Evolutionary conservation across 305 asterid species (phyloP), one percentile per base, ranked within the genome.

Genomic region (Solanum hybrid): DNA sequence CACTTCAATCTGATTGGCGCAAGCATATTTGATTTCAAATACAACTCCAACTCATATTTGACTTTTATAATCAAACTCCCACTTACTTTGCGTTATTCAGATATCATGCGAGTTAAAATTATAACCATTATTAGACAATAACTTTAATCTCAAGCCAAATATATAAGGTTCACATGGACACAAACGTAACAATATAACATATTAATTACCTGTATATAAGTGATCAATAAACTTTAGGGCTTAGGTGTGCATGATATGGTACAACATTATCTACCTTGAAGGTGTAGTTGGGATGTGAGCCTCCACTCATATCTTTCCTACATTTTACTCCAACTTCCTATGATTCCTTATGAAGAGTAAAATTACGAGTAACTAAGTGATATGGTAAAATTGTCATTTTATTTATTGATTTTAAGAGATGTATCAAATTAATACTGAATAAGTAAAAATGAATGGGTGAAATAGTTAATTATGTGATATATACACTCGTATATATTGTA

Each of bases 181-280:
- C 24, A 61, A 61, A 57, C 70, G 3, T 57, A 57, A 57, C 7
- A 15, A 57, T 57, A 33, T 33, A 33, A 5, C 11, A 70, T 34
- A 87, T 87, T 12, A 87, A 68, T 20, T 20, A 86, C 89, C 65
- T 86, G 57, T 22, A 87, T 70, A 87, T 87, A n/a, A 87, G 33
- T 36, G 81, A 36, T 22, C 80, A 8, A 13, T 70, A 87, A 11
- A 68, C 82, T 70, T 70, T 68, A 14, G 10, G 20, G 31, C 82
- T 87, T 13, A 70, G 36, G 72, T 87, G 26, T 70, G 24, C 68
- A 31, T 31, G 29, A 27, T 27, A 27, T 27, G 29, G 29, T 27
- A 27, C 8, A 8, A 8, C 73, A 4, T 65, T 22, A 65, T 22
- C 11, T 22, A 65, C 26, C 4, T 26, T 65, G 26, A 20, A 20